Evolutionary conservation across 139 green algal genomes (phyloP).

Genomic region (Medakamo hakoo): DNA sequence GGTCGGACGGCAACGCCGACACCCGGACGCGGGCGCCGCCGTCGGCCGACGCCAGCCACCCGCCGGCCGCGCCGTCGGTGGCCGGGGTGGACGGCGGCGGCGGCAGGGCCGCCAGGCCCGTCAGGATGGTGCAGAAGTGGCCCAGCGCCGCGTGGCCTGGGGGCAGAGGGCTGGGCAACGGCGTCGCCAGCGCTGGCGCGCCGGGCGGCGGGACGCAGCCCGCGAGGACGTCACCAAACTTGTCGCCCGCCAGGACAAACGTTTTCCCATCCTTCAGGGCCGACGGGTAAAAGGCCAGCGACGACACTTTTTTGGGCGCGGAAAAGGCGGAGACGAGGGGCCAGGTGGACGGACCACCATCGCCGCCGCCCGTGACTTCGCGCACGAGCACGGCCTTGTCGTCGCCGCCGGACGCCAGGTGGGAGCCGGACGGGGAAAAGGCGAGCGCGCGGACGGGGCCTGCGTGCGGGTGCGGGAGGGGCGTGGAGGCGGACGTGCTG

Average conservation of each 20-base stretch:
- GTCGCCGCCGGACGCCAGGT: constrained; percentile 33
- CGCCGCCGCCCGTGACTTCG: constrained; percentile 9
- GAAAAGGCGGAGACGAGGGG: background rate
- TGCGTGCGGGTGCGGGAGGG: background rate
- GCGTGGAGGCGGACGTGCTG: background rate
- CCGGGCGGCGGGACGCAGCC: background rate
- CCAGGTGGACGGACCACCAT: background rate
- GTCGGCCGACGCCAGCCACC: constrained; percentile 52
- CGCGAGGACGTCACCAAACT: constrained; percentile 65
- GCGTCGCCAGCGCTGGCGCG: constrained; percentile 14
- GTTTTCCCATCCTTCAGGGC: no score
- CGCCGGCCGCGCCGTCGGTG: constrained; percentile 9
- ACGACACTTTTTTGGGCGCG: constrained; percentile 49
- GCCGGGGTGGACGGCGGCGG: background rate
- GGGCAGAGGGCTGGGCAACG: no score
- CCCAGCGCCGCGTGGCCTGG: constrained; percentile 45
- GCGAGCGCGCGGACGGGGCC: constrained; percentile 15
- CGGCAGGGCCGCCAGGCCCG: constrained; percentile 21
- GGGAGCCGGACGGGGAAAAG: constrained; percentile 25
- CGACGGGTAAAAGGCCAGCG: constrained; percentile 44
- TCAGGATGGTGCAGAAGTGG: constrained; percentile 68
- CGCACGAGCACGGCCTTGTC: constrained; percentile 31
- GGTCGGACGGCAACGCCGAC: constrained; percentile 24
- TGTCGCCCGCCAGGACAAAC: constrained; percentile 48
- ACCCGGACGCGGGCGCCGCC: constrained; percentile 55